Base-by-base conservation (phyloP, 805 yeast genomes). In the Saccharomycopsis malanga region DNA sequence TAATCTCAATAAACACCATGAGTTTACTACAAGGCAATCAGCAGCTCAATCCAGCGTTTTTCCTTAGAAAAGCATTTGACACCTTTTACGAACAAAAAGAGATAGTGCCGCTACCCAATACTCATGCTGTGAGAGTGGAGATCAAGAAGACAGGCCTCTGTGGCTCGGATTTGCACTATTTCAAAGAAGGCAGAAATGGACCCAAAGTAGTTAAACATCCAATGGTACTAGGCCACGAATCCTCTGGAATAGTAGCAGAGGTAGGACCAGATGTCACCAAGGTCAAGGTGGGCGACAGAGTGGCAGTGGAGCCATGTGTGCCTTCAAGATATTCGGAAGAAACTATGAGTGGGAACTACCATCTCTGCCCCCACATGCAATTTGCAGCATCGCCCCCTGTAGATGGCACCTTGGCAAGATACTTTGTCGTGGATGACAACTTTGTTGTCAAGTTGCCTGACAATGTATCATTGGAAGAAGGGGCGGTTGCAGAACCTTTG, bases 351-450 rank as follows among this genome's bases (percentile, higher is more conserved):
- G 96, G 96, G 27, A 69, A 74, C 44, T 87, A 87, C 70, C 86
- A 87, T 62, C 68, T 87, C 58, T 84, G 94, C 60, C 94, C 95
- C 6, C 77, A 79, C 53, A 84, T 87, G 95, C 74, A 70, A 15
- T 87, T 87, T 68, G 95, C 95, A 22, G 95, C 95, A 29, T 84
- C 95, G 14, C 95, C 95, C 7, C 89, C 88, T 45, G 71, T 76
- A 49, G 88, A 84, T 58, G 94, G 91, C 44, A 87, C 96, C 10
- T 69, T 87, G 57, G 74, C 82, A 57, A 78, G 81, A 59, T 84
- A 79, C 68, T 87, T 74, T 64, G 61, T 78, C 52, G 68, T 82
- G 24, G 93, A 94, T 14, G 89, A 85, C 58, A 95, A 87, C 61
- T 87, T 83, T 64, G 76, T 87, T 59, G 82, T 80, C 56, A 85